These are phyloP conservation scores for Boletus reticulatus DNA, from an alignment of 768 basidiomycete genomes.

Conservation along the genomic window DNA sequence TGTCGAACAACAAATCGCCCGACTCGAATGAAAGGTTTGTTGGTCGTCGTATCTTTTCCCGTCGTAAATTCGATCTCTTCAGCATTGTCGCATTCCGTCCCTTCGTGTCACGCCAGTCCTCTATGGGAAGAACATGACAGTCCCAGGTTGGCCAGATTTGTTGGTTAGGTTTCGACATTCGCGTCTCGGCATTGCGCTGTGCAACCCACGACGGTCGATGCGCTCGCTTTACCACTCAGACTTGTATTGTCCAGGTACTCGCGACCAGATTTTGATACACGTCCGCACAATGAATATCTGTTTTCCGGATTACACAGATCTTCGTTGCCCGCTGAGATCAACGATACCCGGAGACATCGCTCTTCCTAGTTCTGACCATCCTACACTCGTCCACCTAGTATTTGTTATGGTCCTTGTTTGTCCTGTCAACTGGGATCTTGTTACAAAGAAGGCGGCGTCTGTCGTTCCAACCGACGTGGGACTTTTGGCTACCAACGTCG, in stretches of 20 bases:
- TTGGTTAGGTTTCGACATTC: slow-evolving; percentile 41
- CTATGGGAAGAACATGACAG: slow-evolving; percentile 46
- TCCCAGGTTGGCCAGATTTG: slow-evolving; percentile 57
- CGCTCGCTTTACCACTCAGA: slow-evolving; percentile 55
- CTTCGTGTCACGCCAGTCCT: slow-evolving; percentile 53
- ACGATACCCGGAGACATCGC: slow-evolving; percentile 42
- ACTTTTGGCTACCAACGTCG: slow-evolving; percentile 47
- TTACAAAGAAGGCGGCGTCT: slow-evolving; percentile 32
- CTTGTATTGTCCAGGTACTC: slow-evolving; percentile 26
- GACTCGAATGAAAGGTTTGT: slow-evolving; percentile 23
- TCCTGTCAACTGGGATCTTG: slow-evolving; percentile 52
- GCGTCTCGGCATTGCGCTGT: slow-evolving; percentile 36
- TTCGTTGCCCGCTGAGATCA: slow-evolving; percentile 46
- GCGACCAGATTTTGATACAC: slow-evolving; percentile 44
- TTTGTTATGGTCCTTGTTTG: slow-evolving; percentile 41
- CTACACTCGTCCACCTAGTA: slow-evolving; percentile 40
- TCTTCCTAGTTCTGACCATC: slow-evolving; percentile 15
- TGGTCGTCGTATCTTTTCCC: neutral
- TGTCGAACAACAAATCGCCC: slow-evolving; percentile 24
- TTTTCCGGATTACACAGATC: slow-evolving; percentile 48
- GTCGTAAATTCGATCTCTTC: neutral
- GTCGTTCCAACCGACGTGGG: slow-evolving; percentile 9
- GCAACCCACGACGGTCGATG: slow-evolving; percentile 45
- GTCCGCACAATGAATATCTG: slow-evolving; percentile 40
- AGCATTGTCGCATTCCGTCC: slow-evolving; percentile 16